These are phyloP conservation scores for Amoebophrya sp. DNA, from an alignment of 169 alveolate genomes.

Conservation along the genomic window DNA sequence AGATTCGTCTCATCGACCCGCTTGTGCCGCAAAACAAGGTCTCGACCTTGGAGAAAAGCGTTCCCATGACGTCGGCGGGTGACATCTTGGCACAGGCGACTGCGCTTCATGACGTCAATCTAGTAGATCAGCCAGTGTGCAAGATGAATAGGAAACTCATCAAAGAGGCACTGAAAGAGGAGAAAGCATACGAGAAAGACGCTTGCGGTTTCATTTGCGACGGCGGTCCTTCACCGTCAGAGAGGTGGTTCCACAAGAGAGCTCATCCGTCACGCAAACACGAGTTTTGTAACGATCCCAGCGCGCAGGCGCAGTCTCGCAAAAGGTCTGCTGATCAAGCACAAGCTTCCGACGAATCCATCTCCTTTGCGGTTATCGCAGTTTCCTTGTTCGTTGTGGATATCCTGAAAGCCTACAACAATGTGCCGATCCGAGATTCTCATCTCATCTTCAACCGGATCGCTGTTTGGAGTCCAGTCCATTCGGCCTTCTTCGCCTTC, in stretches of 20 bases:
- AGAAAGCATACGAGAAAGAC: too few relatives aligned
- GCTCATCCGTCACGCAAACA: too few relatives aligned
- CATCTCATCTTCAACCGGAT: background rate
- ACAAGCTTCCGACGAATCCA: too few relatives aligned
- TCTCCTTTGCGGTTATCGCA: too few relatives aligned
- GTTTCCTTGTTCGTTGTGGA: background rate
- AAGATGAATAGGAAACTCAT: background rate
- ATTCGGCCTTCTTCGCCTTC: background rate
- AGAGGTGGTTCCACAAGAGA: too few relatives aligned
- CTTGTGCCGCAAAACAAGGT: background rate
- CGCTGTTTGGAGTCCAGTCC: background rate
- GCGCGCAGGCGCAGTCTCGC: too few relatives aligned
- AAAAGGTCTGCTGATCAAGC: too few relatives aligned
- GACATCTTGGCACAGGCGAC: background rate
- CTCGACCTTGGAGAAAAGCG: background rate
- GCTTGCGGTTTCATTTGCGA: too few relatives aligned
- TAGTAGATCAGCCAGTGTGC: background rate
- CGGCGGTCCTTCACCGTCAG: too few relatives aligned
- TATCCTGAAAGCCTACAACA: background rate
- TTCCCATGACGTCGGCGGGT: background rate
- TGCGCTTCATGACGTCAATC: background rate
- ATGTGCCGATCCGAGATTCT: background rate
- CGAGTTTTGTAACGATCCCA: too few relatives aligned
- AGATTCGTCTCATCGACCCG: background rate
- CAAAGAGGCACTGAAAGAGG: too few relatives aligned